Percentiles rank a stretch among this genome's conserved stretches.
These are phyloP conservation scores for Crotalaria pallida DNA, from an alignment of 306 rosid species.

Conservation along the genomic window DNA sequence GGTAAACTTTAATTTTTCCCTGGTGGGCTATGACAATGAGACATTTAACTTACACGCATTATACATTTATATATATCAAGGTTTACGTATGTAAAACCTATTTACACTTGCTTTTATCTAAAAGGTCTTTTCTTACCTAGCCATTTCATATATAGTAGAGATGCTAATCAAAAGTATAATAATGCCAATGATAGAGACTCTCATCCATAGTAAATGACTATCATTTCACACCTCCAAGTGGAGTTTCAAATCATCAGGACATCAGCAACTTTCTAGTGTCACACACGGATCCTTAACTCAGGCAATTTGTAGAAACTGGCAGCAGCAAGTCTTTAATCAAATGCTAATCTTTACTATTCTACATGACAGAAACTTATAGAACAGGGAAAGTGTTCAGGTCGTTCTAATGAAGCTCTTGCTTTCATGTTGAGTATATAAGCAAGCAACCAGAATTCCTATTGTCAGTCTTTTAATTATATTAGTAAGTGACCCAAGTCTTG, in stretches of 20 bases:
- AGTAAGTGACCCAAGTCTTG: not conserved
- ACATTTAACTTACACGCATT: slow-evolving; percentile 1
- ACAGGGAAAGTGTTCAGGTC: not conserved
- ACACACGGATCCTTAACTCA: not conserved
- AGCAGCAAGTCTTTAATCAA: not conserved
- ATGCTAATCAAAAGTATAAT: slow-evolving; percentile 12
- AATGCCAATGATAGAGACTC: not conserved
- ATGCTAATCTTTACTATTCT: not conserved
- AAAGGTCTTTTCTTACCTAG: not conserved
- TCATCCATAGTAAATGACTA: not conserved
- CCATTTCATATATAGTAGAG: not conserved
- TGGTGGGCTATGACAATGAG: slow-evolving; percentile 17
- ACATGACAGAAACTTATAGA: not conserved
- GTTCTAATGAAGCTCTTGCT: not conserved
- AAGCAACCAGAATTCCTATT: not conserved
- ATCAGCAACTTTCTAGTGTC: not conserved
- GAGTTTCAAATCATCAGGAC: not conserved
- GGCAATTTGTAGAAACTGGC: not conserved
- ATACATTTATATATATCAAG: slow-evolving; percentile 6
- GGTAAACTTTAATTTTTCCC: slow-evolving; percentile 12
- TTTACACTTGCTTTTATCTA: not conserved
- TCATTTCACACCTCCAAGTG: not conserved
- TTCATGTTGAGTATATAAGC: not conserved
- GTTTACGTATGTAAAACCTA: not conserved
- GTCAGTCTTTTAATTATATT: not conserved